These are phyloP conservation scores for Aspergillus alliaceus DNA, from an alignment of 2,329 filamentous ascomycete species.

Conservation along the genomic window DNA sequence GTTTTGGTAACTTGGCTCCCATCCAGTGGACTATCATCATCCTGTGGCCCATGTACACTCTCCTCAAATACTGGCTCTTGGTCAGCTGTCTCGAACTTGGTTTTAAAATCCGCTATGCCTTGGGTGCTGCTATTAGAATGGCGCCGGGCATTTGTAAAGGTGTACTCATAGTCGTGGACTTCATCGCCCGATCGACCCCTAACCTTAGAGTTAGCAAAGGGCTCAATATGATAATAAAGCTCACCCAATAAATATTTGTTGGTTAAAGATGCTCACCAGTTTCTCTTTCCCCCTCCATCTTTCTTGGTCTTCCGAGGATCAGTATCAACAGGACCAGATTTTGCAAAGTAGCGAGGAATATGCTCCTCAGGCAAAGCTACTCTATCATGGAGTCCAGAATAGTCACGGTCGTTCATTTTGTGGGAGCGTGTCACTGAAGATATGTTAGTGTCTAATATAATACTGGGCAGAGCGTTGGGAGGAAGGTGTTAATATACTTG, in stretches of 20 bases:
- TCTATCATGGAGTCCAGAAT: constrained; percentile 75
- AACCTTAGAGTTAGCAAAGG: constrained; percentile 7
- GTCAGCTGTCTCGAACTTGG: constrained; percentile 93
- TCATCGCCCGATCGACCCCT: constrained; percentile 87
- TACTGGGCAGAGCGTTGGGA: too few relatives aligned
- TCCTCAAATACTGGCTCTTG: constrained; percentile 92
- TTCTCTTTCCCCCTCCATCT: constrained; percentile 86
- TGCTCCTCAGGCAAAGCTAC: constrained; percentile 68
- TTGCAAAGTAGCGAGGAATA: constrained; percentile 90
- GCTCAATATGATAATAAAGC: constrained; percentile 1
- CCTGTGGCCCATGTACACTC: constrained; percentile 67
- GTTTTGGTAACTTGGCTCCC: constrained; percentile 21
- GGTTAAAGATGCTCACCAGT: constrained; percentile 67
- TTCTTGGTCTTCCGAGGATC: constrained; percentile 97
- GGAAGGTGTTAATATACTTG: too few relatives aligned
- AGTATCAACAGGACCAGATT: constrained; percentile 74
- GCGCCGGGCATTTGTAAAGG: constrained; percentile 80
- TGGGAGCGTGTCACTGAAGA: constrained; percentile 89
- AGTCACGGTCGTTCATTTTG: constrained; percentile 93
- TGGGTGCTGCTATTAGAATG: constrained; percentile 86
- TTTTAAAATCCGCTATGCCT: constrained; percentile 79
- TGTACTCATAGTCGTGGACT: constrained; percentile 79
- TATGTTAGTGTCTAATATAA: too few relatives aligned
- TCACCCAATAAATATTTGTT: neutral
- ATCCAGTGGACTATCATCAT: constrained; percentile 39